Evolutionary conservation across 1,284 basidiomycete genomes (phyloP).

Genomic region (Malassezia pachydermatis): DNA sequence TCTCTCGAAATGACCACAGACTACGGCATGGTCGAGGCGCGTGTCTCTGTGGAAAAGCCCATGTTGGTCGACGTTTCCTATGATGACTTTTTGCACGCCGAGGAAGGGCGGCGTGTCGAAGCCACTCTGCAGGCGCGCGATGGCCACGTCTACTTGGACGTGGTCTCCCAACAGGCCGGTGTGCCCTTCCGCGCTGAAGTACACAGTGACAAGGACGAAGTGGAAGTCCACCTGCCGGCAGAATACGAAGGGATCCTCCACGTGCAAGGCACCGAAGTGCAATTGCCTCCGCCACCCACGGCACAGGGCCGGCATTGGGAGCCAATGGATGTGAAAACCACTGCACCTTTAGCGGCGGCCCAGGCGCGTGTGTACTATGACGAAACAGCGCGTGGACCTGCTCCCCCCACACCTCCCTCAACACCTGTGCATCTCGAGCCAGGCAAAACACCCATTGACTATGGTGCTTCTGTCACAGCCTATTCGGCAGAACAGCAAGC

Average conservation of each 20-base stretch:
- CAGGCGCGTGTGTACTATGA: neutral
- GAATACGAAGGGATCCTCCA: conserved; percentile 27
- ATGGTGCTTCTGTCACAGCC: too few relatives aligned
- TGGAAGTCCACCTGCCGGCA: conserved; percentile 19
- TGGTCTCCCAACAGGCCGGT: conserved; percentile 19
- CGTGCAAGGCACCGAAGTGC: conserved; percentile 20
- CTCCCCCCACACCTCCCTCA: neutral
- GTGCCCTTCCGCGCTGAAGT: conserved; percentile 25
- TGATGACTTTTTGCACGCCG: conserved; percentile 19
- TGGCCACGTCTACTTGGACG: conserved; percentile 26
- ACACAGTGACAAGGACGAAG: conserved; percentile 19
- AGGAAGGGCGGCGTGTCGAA: conserved; percentile 19
- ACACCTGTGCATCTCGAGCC: conserved; percentile 2
- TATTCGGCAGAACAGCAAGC: too few relatives aligned
- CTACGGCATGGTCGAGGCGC: conserved; percentile 25
- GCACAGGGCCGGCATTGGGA: neutral
- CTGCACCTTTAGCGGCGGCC: neutral
- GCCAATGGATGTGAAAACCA: neutral
- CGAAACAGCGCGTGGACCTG: conserved; percentile 2
- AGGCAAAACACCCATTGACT: conserved; percentile 4
- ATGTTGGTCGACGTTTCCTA: conserved; percentile 12
- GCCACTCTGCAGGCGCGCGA: conserved; percentile 21
- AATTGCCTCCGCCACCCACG: neutral
- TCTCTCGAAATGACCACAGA: conserved; percentile 21
- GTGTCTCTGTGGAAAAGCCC: conserved; percentile 24